Base-by-base conservation (phyloP, 23 red algal genomes). In the Agarophyton chilense region DNA sequence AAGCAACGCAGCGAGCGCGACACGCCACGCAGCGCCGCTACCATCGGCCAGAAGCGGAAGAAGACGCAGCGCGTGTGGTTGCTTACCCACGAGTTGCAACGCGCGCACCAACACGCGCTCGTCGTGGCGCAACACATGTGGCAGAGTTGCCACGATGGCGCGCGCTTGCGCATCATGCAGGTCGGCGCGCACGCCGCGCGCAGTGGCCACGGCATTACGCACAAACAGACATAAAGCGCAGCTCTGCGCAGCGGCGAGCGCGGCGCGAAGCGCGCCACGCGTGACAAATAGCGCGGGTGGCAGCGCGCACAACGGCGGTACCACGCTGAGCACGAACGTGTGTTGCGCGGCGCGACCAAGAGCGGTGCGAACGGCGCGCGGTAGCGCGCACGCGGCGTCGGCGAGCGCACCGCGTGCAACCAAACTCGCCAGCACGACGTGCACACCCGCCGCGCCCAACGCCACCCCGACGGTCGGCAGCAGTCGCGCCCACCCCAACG, bases 11-110 rank as follows among this genome's bases (percentile, higher is more conserved):
- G 2, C 17, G 8, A 74, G 41, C 24, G 40, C 13, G 24, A 11
- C 21, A 14, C 68, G 68, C 68, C 68, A 74, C 3, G 68, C 41
- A 38, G 45, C 68, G 21, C 68, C 68, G 24, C 68, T 74, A 10
- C 39, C 68, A 25, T 74, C 68, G 4, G 17, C 22, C 10, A 74
- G 47, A 18, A 21, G 29, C 68, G 36, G 39, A 2, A 74, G 25
- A 10, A 34, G 17, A 11, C 29, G 3, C 38, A 74, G 13, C 24
- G 68, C 68, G 68, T 39, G 21, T 74, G n/a, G 8, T n/a, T n/a
- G n/a, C n/a, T n/a, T n/a, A n/a, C n/a, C n/a, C n/a, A n/a, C n/a
- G n/a, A n/a, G n/a, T n/a, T n/a, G 35, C 64, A 33, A 42, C 34
- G 19, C 10, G 38, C 64, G 34, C 1, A 0, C 2, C 11, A 10